A percentile compares a stretch with the other conserved stretches of the same genome.
Conservation (phyloP, 2,329 filamentous ascomycete genomes). For the Fusarium decemcellulare region DNA sequence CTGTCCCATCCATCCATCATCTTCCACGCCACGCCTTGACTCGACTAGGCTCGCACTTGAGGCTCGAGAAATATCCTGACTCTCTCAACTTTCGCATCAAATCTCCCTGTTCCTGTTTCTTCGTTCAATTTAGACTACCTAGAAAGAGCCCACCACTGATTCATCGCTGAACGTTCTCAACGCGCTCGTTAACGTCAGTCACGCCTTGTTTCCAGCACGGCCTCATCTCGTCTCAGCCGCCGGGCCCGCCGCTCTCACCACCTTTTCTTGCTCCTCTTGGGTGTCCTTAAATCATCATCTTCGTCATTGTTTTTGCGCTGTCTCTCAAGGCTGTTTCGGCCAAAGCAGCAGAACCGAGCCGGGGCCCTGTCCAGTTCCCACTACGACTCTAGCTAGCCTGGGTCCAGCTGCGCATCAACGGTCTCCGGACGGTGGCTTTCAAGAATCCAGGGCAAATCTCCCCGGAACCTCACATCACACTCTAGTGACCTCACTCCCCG, state of each 20-base stretch:
- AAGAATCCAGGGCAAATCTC: slow-evolving; percentile 9
- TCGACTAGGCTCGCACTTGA: slow-evolving; percentile 1
- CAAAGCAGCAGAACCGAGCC: neutral
- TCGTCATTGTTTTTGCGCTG: slow-evolving; percentile 22
- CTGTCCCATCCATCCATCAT: slow-evolving; percentile 11
- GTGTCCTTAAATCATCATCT: slow-evolving; percentile 17
- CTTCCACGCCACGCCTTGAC: slow-evolving; percentile 18
- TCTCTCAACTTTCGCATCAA: slow-evolving; percentile 1
- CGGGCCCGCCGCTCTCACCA: slow-evolving; percentile 33
- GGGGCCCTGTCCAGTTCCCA: neutral
- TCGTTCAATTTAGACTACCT: neutral
- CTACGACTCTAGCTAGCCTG: neutral
- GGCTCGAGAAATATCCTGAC: slow-evolving; percentile 13
- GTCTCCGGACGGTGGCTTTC: slow-evolving; percentile 2
- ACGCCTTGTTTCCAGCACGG: slow-evolving; percentile 16
- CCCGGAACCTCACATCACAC: slow-evolving; percentile 12
- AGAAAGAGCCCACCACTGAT: neutral
- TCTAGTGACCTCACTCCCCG: slow-evolving; percentile 37
- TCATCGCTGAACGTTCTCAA: neutral
- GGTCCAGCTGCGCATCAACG: neutral
- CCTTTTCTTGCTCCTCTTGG: slow-evolving; percentile 12
- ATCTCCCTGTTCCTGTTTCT: neutral
- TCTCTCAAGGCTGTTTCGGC: slow-evolving; percentile 2
- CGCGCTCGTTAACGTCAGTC: slow-evolving; percentile 18
- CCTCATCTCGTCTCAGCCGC: slow-evolving; percentile 20